Evolutionary conservation across 2,329 filamentous ascomycete species (phyloP).

Genomic region (Sporothrix variecibatus): DNA sequence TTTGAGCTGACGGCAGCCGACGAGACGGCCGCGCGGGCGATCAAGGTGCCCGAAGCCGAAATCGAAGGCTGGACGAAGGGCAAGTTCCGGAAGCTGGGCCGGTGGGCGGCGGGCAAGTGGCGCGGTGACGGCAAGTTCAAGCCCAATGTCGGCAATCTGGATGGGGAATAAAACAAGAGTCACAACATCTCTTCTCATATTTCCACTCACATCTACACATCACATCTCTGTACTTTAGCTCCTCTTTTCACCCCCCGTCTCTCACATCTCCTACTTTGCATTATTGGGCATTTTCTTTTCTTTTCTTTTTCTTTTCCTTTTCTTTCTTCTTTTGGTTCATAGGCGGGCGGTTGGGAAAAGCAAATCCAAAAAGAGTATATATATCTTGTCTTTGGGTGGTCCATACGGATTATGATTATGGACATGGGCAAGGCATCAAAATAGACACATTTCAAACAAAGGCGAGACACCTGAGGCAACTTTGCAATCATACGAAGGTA

Average conservation of each 20-base stretch:
- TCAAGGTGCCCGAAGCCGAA: constrained; percentile 67
- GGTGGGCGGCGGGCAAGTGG: constrained; percentile 51
- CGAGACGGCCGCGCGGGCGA: constrained; percentile 64
- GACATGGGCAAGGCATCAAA: neutral
- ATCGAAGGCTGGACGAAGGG: constrained; percentile 70
- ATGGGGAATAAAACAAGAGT: constrained; percentile 27
- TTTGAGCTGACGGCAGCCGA: constrained; percentile 72
- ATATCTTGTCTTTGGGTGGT: neutral
- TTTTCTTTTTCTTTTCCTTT: neutral
- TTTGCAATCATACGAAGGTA: neutral
- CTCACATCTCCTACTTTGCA: neutral
- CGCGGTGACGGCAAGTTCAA: constrained; percentile 44
- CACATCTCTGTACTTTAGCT: neutral
- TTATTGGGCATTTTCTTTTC: neutral
- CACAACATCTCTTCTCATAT: neutral
- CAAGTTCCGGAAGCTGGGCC: constrained; percentile 54
- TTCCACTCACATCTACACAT: neutral
- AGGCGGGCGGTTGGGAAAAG: constrained; percentile 9
- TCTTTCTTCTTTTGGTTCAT: neutral
- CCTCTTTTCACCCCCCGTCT: neutral
- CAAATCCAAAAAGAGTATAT: neutral
- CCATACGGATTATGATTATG: neutral
- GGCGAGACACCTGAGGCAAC: neutral
- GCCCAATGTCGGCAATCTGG: constrained; percentile 34
- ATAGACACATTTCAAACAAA: neutral